Evolutionary conservation across 2,329 filamentous ascomycete species (phyloP), one percentile per base, ranked within the genome.

Genomic region (Fusarium sp.): DNA sequence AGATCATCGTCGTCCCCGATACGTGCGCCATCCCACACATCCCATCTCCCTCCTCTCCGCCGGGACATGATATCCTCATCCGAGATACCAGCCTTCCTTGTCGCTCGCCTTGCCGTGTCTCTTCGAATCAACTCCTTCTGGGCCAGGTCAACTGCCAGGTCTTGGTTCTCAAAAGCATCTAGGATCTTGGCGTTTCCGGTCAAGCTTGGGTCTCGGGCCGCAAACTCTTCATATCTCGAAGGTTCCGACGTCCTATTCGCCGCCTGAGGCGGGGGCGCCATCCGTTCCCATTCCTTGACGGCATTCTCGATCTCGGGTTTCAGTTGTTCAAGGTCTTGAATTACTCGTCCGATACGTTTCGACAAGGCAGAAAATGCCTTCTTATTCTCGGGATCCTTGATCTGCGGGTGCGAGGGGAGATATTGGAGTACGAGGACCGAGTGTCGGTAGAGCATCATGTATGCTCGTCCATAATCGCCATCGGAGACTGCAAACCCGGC

Each of bases 361-460:
- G 87, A 80, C 10, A 90, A 81, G 6, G 83, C 80, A n/a, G 82
- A 87, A 27, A 96, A 89, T 2, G 91, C 88, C 63, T 88, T 90
- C 54, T 90, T 90, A 10, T 91, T 92, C 39, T 92, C 90, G 11
- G 90, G 88, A 9, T 91, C 88, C 76, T 90, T 92, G 54, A 90
- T 90, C 65, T 97, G 91, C 2, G 96, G 95, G 77, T 98, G 97
- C 2, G 86, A 88, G 0, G 90, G 88, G 10, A 99, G 87, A 64
- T 93, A 89, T 8, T 94, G 90, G 31, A 98, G 86, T 27, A 98
- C 90, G n/a, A 99, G 91, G 63, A 92, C 89, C 11, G 95, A 95
- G 84, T 97, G 95, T 76, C 97, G 92, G 81, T 97, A 94, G n/a
- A 97, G 90, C 68, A 98, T 91, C 64, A 98, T 89, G 82, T 97